Conservation (phyloP, 2,329 filamentous ascomycete species). For the Pestalotiopsis fici region DNA sequence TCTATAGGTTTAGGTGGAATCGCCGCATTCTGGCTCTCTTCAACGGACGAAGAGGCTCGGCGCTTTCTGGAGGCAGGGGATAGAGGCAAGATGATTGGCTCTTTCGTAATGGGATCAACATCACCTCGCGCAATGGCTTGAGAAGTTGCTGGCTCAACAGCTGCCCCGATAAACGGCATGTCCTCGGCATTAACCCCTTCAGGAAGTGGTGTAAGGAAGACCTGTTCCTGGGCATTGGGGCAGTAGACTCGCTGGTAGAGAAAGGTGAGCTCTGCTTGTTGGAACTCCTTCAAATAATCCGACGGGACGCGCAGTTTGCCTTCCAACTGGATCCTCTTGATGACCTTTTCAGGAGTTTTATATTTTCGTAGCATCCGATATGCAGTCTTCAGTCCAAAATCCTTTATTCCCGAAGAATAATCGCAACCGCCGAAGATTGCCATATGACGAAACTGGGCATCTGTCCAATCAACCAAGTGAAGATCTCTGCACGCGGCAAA, state of each 20-base stretch:
- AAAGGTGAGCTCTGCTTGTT: conserved; percentile 88
- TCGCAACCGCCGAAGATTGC: conserved; percentile 96
- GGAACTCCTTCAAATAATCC: conserved; percentile 79
- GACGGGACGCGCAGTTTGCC: conserved; percentile 80
- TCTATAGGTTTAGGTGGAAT: conserved; percentile 50
- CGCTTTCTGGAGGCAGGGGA: conserved; percentile 40
- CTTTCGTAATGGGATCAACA: conserved; percentile 86
- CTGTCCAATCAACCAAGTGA: conserved; percentile 88
- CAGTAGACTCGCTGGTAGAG: conserved; percentile 95
- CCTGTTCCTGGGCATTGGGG: conserved; percentile 67
- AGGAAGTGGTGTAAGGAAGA: conserved; percentile 72
- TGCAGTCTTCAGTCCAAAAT: conserved; percentile 90
- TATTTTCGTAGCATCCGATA: conserved; percentile 88
- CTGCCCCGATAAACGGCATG: conserved; percentile 79
- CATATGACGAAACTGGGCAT: conserved; percentile 90
- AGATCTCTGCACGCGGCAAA: conserved; percentile 89
- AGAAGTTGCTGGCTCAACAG: conserved; percentile 70
- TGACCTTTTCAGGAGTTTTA: conserved; percentile 79
- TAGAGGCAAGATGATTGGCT: conserved; percentile 49
- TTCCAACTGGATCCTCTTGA: conserved; percentile 85
- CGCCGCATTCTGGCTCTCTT: conserved; percentile 12
- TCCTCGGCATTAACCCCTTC: conserved; percentile 64
- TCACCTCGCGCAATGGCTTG: conserved; percentile 77
- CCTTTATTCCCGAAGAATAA: conserved; percentile 83
- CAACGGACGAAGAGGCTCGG: conserved; percentile 26